phyloP scores from a whole-genome alignment of 179 eudicot genomes.

The Silene coronaria region DNA sequence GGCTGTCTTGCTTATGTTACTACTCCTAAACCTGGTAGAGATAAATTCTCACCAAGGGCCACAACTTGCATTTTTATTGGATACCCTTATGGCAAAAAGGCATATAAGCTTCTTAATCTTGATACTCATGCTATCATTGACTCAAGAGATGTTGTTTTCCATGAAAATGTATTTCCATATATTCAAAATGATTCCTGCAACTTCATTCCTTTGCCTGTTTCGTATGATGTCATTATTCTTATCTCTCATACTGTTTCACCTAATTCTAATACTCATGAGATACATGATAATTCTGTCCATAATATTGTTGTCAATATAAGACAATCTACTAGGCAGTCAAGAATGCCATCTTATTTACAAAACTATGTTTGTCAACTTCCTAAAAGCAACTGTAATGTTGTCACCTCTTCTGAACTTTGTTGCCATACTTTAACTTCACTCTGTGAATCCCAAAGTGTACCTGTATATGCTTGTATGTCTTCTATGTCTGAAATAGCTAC shows the following conservation, averaged over 20 bases:
- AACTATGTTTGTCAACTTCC: not conserved
- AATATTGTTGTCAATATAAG: too few relatives aligned
- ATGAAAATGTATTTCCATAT: not conserved
- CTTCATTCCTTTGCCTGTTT: not conserved
- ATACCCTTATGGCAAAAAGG: not conserved
- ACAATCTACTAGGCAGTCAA: not conserved
- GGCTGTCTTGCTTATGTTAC: too few relatives aligned
- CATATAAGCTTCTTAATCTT: not conserved
- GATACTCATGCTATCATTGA: not conserved
- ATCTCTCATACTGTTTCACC: too few relatives aligned
- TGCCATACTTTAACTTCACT: not conserved
- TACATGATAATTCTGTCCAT: too few relatives aligned
- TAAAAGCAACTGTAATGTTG: too few relatives aligned
- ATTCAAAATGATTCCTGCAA: not conserved
- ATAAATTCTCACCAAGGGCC: not conserved
- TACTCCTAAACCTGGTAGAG: too few relatives aligned
- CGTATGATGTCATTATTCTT: too few relatives aligned
- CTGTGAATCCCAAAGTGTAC: not conserved
- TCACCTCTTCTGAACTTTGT: not conserved
- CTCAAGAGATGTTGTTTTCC: not conserved
- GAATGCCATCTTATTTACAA: not conserved
- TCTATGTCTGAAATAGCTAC: not conserved
- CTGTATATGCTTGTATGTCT: not conserved
- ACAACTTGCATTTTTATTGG: not conserved
- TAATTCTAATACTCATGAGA: too few relatives aligned